These are phyloP conservation scores for Trichoderma virens DNA, from an alignment of 495 filamentous ascomycete species.

Conservation along the genomic window DNA sequence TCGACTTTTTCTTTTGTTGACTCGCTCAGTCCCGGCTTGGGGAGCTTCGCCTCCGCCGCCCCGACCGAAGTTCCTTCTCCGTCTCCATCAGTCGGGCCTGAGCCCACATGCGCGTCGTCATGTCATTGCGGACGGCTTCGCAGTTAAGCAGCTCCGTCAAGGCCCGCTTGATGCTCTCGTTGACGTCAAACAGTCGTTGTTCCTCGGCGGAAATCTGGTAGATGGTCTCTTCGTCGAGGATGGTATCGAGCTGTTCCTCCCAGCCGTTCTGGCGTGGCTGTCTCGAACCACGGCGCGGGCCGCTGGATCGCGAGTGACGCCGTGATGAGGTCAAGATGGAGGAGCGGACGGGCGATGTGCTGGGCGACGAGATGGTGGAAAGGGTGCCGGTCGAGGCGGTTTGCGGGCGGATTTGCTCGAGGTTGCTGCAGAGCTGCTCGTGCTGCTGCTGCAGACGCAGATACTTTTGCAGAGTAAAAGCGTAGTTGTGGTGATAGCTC, in stretches of 20 bases:
- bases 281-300: background rate
- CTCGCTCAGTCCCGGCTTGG: slow-evolving; percentile 11
- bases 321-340: background rate
- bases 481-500: slow-evolving; percentile 27
- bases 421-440: slow-evolving; percentile 42
- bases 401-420: slow-evolving; percentile 36
- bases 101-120: slow-evolving; percentile 53
- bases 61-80: slow-evolving; percentile 49
- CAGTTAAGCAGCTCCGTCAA: slow-evolving; percentile 61
- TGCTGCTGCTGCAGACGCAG: slow-evolving; percentile 48
- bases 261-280: slow-evolving; percentile 12
- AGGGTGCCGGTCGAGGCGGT: slow-evolving; percentile 14
- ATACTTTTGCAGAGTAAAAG: slow-evolving; percentile 49
- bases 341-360: slow-evolving; percentile 28
- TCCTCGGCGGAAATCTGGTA: slow-evolving; percentile 44
- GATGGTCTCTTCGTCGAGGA: slow-evolving; percentile 28
- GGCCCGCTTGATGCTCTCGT: slow-evolving; percentile 56
- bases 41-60: slow-evolving; percentile 34
- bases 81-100: slow-evolving; percentile 57
- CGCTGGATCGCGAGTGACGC: slow-evolving; percentile 7
- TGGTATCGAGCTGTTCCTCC: slow-evolving; percentile 21
- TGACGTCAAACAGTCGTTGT: slow-evolving; percentile 48
- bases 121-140: slow-evolving; percentile 45
- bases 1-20: too few species aligned
- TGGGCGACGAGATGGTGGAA: slow-evolving; percentile 27